Base-by-base conservation (phyloP, 306 rosid species). In the Oemleria cerasiformis region DNA sequence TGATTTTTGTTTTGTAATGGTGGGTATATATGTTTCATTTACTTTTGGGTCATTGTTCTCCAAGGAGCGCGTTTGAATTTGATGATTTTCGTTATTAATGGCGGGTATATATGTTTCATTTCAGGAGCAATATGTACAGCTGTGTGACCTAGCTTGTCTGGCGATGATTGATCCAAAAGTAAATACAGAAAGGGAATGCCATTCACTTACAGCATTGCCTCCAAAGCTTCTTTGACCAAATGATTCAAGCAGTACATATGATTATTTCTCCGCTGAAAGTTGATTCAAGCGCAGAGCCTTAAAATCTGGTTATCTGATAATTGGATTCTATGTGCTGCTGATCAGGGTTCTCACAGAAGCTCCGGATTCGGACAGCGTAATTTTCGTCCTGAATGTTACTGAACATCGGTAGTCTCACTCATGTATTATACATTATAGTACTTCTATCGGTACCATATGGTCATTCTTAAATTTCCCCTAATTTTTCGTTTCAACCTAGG, bases 111-210 rank as follows among this genome's bases (percentile, higher is more conserved):
- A 8, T 74, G 75, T 67, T 49, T 57, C 63, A 41, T 80, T 78
- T 75, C 84, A 89, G 96, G 92, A 54, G 76, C 87, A 68, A 65
- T 87, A 63, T 89, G 96, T 79, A 89, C 92, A 57, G 85, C 78
- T 39, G 92, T 85, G 44, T 88, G 86, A 82, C 45, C 58, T 14
- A n/a, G 57, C 51, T 67, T 54, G 53, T 51, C 81, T 34, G 48
- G 17, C 74, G 60, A 74, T 17, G 4, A 43, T 47, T 47, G 75
- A 25, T 54, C 10, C 43, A 30, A 8, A 4, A 21, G 45, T 56
- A 62, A 74, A 50, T 74, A 60, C 60, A 66, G 77, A 49, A 77
- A 69, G 74, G 49, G 41, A 54, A 14, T 49, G 8, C 23, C 14
- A 3, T 41, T 20, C 53, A 14, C 54, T 19, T 40, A 21, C 41